Percentiles rank a stretch among this genome's conserved stretches.
phyloP scores from a whole-genome alignment of 1,284 basidiomycete genomes.

The Ganoderma sinense region DNA sequence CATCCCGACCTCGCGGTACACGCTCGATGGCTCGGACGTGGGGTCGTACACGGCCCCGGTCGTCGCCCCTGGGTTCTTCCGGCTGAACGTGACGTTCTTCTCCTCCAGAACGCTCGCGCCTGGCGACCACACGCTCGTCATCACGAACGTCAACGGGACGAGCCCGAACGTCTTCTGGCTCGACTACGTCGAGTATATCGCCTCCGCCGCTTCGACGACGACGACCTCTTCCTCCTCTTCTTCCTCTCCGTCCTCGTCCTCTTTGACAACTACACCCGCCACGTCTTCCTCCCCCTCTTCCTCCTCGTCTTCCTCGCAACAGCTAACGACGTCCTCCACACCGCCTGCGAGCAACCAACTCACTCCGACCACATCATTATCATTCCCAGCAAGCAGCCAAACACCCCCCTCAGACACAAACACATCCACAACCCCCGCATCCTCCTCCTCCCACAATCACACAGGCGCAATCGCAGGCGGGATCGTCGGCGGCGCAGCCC shows the following conservation, averaged over 20 bases:
- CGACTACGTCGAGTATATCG: constrained; percentile 28
- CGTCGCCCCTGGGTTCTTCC: constrained; percentile 12
- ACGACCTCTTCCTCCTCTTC: neutral
- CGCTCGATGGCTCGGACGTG: constrained; percentile 21
- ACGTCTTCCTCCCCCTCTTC: neutral
- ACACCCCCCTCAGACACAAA: no score
- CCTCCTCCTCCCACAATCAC: neutral
- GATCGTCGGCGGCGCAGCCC: neutral
- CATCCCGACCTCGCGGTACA: constrained; percentile 21
- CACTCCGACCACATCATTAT: no score
- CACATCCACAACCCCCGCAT: no score
- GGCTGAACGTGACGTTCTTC: constrained; percentile 23
- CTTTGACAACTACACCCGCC: no score
- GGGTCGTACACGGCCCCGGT: constrained; percentile 16
- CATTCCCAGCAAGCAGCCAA: no score
- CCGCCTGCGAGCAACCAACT: neutral
- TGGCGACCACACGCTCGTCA: constrained; percentile 25
- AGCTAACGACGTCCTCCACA: neutral
- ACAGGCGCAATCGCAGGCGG: neutral
- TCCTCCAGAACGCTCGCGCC: constrained; percentile 20
- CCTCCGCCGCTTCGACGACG: neutral
- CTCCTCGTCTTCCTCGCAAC: neutral
- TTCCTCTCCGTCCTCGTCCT: neutral
- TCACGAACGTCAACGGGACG: constrained; percentile 32
- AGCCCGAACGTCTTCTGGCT: constrained; percentile 30